These are phyloP conservation scores for Nigrospora oryzae DNA, from an alignment of 2,329 filamentous ascomycete species.

Conservation along the genomic window DNA sequence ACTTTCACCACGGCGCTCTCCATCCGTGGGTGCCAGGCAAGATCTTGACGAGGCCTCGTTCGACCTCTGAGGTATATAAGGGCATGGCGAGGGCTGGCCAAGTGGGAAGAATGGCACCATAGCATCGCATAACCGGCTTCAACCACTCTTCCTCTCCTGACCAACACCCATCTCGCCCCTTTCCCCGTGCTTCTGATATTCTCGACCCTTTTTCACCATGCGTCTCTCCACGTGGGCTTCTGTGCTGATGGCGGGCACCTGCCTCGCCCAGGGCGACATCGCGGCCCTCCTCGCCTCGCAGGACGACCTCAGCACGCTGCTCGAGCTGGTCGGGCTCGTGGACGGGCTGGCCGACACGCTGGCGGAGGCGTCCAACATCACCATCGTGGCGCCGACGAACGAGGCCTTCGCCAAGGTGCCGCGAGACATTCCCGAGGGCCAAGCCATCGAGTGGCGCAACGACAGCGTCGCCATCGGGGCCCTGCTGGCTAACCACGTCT, in stretches of 20 bases:
- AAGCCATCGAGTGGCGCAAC: not conserved
- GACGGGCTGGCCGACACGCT: conserved; percentile 20
- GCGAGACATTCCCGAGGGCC: conserved; percentile 19
- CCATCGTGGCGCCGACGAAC: conserved; percentile 26
- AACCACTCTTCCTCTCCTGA: not conserved
- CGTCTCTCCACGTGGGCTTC: conserved; percentile 1
- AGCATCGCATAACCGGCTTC: not conserved
- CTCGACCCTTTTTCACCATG: conserved; percentile 1
- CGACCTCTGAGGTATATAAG: not conserved
- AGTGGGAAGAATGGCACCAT: not conserved
- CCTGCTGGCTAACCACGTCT: conserved; percentile 22
- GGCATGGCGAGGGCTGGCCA: not conserved
- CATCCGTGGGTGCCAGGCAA: not conserved
- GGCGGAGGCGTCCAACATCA: conserved; percentile 20
- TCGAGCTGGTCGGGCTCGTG: conserved; percentile 13
- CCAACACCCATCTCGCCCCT: not conserved
- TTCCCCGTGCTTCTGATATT: not conserved
- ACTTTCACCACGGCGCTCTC: not conserved
- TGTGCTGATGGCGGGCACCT: conserved; percentile 3
- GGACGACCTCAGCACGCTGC: conserved; percentile 12
- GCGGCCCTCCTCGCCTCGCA: conserved; percentile 12
- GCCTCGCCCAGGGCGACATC: conserved; percentile 10
- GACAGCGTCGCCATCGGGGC: conserved; percentile 7
- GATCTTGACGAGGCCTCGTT: too few species aligned
- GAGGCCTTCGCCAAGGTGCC: conserved; percentile 20